Conservation (phyloP, 225 moss, liverwort and hornwort genomes). For the Lunularia cruciata region DNA sequence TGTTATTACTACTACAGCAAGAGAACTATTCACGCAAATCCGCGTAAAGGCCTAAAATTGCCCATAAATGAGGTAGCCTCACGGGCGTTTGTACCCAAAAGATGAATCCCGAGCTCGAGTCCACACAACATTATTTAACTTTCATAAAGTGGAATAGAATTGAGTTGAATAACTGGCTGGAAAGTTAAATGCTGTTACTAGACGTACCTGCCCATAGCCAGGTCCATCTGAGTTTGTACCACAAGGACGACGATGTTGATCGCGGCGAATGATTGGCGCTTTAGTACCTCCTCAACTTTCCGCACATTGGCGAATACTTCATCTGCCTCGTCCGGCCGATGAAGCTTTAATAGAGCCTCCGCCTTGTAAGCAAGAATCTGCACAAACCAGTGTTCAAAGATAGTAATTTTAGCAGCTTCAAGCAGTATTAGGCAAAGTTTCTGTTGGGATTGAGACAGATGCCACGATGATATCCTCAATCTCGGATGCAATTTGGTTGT, state of each 20-base stretch:
- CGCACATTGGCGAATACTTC: conserved; percentile 57
- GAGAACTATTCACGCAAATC: too few species aligned
- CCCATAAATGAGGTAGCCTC: too few species aligned
- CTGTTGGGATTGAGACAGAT: too few species aligned
- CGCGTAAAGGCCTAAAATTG: too few species aligned
- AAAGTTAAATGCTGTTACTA: neutral
- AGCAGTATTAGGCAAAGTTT: too few species aligned
- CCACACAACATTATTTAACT: too few species aligned
- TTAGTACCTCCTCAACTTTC: conserved; percentile 72
- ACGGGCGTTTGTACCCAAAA: too few species aligned
- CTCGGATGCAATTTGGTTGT: neutral
- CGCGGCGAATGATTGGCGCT: conserved; percentile 56
- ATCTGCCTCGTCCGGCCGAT: conserved; percentile 78
- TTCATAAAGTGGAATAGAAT: too few species aligned
- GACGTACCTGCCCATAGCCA: conserved; percentile 82
- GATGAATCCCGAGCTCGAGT: too few species aligned
- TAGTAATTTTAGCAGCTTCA: too few species aligned
- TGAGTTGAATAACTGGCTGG: too few species aligned
- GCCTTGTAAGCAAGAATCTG: conserved; percentile 88
- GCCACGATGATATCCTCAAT: neutral
- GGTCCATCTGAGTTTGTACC: conserved; percentile 83
- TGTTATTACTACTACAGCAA: too few species aligned
- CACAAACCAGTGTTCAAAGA: conserved; percentile 6
- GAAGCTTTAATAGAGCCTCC: conserved; percentile 79
- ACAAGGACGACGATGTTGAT: conserved; percentile 68